A percentile compares a stretch with the other conserved stretches of the same genome.
phyloP scores from a whole-genome alignment of 2,329 filamentous ascomycete genomes.

The Neofusicoccum ribis region DNA sequence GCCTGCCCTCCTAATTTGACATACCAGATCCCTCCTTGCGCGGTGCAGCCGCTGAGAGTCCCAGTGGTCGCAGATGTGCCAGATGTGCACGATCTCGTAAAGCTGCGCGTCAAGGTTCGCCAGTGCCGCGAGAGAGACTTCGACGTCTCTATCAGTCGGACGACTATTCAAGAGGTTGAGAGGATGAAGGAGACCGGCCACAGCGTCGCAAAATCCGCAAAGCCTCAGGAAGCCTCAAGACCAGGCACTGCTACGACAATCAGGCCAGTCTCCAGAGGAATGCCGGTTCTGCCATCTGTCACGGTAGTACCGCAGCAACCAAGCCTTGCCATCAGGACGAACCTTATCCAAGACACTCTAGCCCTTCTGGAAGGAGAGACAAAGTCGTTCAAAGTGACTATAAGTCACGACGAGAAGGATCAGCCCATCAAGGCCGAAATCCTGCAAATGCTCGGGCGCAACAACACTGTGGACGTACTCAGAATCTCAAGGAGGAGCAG shows the following conservation, averaged over 20 bases:
- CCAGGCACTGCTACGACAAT: slow-evolving; percentile 8
- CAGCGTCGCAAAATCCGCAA: background rate
- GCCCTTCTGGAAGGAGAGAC: slow-evolving; percentile 93
- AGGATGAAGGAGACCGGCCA: slow-evolving; percentile 14
- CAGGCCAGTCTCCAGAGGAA: slow-evolving; percentile 6
- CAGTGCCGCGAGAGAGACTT: slow-evolving; percentile 17
- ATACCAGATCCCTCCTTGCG: slow-evolving; percentile 19
- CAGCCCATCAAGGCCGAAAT: slow-evolving; percentile 72
- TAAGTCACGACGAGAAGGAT: slow-evolving; percentile 69
- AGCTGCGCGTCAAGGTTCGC: slow-evolving; percentile 15
- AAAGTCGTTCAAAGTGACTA: slow-evolving; percentile 72
- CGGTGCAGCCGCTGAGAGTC: slow-evolving; percentile 30
- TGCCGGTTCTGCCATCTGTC: slow-evolving; percentile 52
- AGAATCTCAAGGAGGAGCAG: slow-evolving; percentile 74
- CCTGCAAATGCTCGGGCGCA: slow-evolving; percentile 82
- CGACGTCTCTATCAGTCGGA: slow-evolving; percentile 5
- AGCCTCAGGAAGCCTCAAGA: background rate
- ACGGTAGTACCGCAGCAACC: slow-evolving; percentile 81
- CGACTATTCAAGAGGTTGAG: slow-evolving; percentile 3
- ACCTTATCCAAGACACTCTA: slow-evolving; percentile 77
- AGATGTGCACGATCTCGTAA: background rate
- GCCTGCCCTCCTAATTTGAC: slow-evolving; percentile 59
- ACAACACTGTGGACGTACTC: slow-evolving; percentile 78
- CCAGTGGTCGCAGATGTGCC: slow-evolving; percentile 9
- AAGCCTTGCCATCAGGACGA: slow-evolving; percentile 70